A percentile compares a stretch with the other conserved stretches of the same genome.
These are phyloP conservation scores for Talaromyces marneffei DNA, from an alignment of 2,329 filamentous ascomycete species.

Conservation along the genomic window DNA sequence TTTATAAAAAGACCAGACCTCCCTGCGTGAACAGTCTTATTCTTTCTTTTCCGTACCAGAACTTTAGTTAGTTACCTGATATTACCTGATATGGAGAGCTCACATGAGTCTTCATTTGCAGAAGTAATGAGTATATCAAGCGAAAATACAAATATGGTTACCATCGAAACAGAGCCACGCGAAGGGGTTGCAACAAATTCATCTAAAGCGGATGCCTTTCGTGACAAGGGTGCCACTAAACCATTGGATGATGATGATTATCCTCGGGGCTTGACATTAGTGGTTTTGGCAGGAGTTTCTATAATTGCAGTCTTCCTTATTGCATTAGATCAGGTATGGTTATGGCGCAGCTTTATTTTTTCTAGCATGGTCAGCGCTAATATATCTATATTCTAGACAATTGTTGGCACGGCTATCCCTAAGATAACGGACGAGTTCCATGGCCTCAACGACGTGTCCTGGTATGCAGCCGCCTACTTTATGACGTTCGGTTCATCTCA, in stretches of 20 bases:
- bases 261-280: background rate
- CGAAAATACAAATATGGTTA: background rate
- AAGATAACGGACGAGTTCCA: conserved; percentile 13
- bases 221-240: background rate
- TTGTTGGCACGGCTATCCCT: conserved; percentile 8
- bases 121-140: too few species aligned
- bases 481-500: conserved; percentile 5
- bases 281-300: background rate
- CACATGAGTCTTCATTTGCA: background rate
- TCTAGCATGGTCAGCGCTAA: background rate
- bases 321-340: background rate
- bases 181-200: background rate
- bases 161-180: background rate
- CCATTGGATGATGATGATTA: background rate
- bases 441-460: conserved; percentile 2
- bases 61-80: background rate
- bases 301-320: background rate
- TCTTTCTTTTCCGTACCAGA: too few species aligned
- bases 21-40: background rate
- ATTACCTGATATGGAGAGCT: background rate
- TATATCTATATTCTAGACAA: background rate
- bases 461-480: conserved; percentile 6
- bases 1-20: background rate
- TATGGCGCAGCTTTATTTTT: too few species aligned
- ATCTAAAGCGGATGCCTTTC: background rate